Base-by-base conservation (phyloP, 2,329 filamentous ascomycete species). In the Xylaria sp. region DNA sequence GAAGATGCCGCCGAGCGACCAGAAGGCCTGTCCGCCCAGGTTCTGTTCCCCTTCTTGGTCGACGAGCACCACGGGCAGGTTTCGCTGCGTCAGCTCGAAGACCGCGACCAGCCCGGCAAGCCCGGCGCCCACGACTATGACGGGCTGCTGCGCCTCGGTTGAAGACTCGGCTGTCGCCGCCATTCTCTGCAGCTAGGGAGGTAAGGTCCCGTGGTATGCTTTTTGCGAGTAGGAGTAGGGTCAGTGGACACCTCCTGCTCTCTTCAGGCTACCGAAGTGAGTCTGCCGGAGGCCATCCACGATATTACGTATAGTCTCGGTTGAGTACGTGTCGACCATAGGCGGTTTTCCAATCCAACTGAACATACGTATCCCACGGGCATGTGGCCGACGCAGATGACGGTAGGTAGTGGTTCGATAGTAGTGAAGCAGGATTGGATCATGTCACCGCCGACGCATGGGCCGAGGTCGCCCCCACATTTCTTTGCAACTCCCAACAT, bases 1-100 rank as follows among this genome's bases (percentile, higher is more conserved):
- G 79, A 90, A 90, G 32, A 90, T 76, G 44, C 88, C 88, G 41
- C 88, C 88, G 0, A 90, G 83, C 3, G 88, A 90, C 87, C 88
- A 90, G 76, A 89, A 90, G 7, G 88, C 88, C 77, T 90, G 88
- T 2, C 88, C 88, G 68, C 88, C 88, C 10, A 90, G 81, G 73
- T 83, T 89, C 70, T 82, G 78, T 37, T 81, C 82, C 67, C 85
- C 86, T 75, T 90, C 88, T 75, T 90, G 88, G 78, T 90, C 88
- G 60, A 90, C 62, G 51, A 89, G 78, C 58, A 89, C 68, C 44
- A 82, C 82, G 2, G 82, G 83, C n/a, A 89, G 79, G 60, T 82
- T 79, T 68, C 82, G 84, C 74, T 83, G 80, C 15, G 84, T 80
- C 7, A 89, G 83, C 79, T 89, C 87, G 72, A 84, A 87, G 52